These are phyloP conservation scores for Picochlorum sp. DNA, from an alignment of 139 green algal species.

Conservation along the genomic window DNA sequence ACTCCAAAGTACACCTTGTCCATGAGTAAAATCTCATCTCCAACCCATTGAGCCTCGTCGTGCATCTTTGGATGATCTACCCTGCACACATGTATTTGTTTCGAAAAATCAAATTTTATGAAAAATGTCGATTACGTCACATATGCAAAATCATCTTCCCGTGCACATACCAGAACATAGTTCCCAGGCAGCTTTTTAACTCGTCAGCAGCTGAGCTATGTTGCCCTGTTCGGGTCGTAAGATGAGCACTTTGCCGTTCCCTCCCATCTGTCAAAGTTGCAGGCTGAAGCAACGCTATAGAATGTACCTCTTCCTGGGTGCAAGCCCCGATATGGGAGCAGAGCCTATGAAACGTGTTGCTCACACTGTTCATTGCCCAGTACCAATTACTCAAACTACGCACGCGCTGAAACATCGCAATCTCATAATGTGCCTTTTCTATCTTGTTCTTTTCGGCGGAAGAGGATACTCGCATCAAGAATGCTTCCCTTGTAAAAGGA, in stretches of 20 bases:
- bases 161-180: conserved; percentile 2
- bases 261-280: background rate
- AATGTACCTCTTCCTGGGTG: background rate
- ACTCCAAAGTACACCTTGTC: background rate
- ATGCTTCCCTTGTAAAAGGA: background rate
- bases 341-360: conserved; percentile 3
- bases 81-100: background rate
- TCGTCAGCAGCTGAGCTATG: background rate
- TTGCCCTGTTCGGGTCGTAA: background rate
- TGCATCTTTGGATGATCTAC: background rate
- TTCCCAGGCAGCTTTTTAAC: background rate
- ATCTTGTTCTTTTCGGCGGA: background rate
- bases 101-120: background rate
- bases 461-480: background rate
- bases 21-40: conserved; percentile 1
- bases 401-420: background rate
- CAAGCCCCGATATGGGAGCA: background rate
- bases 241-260: background rate
- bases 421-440: background rate
- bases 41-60: background rate
- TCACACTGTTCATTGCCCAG: conserved; percentile 1
- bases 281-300: conserved; percentile 1
- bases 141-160: background rate
- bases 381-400: conserved; percentile 7
- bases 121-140: background rate